phyloP scores from a whole-genome alignment of 2,329 filamentous ascomycete genomes.

The Aspergillus niger region DNA sequence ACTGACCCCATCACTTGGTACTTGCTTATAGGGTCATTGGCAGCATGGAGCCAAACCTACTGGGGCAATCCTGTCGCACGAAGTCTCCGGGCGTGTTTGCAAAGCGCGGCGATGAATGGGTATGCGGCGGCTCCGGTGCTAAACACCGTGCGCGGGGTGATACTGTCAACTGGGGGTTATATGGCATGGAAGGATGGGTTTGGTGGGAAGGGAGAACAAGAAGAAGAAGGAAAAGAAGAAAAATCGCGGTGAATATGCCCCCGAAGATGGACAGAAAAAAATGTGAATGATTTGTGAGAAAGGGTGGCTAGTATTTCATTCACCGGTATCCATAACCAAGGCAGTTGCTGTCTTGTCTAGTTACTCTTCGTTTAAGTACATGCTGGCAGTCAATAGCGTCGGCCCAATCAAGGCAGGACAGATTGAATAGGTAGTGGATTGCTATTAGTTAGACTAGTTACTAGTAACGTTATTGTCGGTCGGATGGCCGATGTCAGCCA shows the following conservation, averaged over 20 bases:
- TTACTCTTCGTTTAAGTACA: neutral
- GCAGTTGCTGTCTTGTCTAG: neutral
- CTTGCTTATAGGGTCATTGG: neutral
- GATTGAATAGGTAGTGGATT: neutral
- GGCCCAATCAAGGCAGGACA: slow-evolving; percentile 5
- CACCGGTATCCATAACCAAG: neutral
- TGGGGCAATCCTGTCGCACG: neutral
- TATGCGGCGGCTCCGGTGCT: neutral
- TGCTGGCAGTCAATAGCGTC: slow-evolving; percentile 1
- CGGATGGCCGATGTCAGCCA: slow-evolving; percentile 1
- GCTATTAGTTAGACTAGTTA: too few relatives aligned
- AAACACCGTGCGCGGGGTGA: neutral
- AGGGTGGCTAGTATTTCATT: too few relatives aligned
- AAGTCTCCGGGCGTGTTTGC: neutral
- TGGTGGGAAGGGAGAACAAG: neutral
- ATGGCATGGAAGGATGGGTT: neutral
- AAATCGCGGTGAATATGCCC: too few relatives aligned
- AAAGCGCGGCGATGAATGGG: slow-evolving; percentile 8
- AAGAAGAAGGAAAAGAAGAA: neutral
- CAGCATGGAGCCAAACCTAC: slow-evolving; percentile 1
- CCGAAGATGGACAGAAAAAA: too few relatives aligned
- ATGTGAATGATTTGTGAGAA: too few relatives aligned
- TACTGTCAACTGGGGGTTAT: neutral
- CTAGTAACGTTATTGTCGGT: too few relatives aligned
- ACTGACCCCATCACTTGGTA: too few relatives aligned